Conservation (phyloP, 148 eudicot genomes). For the Polygonum aviculare region DNA sequence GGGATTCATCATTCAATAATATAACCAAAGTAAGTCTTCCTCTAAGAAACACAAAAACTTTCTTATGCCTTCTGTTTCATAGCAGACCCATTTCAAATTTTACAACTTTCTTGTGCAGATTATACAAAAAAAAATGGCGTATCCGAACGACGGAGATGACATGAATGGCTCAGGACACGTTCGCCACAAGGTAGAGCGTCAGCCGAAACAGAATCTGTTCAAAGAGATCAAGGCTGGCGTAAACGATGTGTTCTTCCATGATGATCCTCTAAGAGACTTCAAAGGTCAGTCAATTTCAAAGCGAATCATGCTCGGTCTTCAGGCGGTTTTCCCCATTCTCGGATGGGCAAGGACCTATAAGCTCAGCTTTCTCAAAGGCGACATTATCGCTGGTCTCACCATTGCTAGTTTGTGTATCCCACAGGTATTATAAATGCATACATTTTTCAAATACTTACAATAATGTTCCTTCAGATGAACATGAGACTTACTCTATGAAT, state of each 20-base stretch:
- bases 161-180: not conserved
- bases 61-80: not conserved
- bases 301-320: conserved; percentile 47
- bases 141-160: not conserved
- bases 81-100: not conserved
- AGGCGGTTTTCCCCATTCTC: conserved; percentile 67
- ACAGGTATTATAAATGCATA: not conserved
- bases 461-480: no score
- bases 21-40: not conserved
- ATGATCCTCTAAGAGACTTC: conserved; percentile 57
- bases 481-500: not conserved
- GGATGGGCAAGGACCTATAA: conserved; percentile 51
- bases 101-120: not conserved
- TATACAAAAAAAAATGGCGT: not conserved
- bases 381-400: conserved; percentile 64
- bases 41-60: not conserved
- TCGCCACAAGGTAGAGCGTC: conserved; percentile 52
- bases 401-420: conserved; percentile 60
- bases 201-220: conserved; percentile 42
- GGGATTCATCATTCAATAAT: not conserved
- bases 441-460: no score
- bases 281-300: conserved; percentile 46
- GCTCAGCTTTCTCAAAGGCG: conserved; percentile 43
- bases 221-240: conserved; percentile 35
- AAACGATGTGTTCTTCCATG: conserved; percentile 53